Evolutionary conservation across 2,329 filamentous ascomycete genomes (phyloP).

Genomic region (Whalleya microplaca): DNA sequence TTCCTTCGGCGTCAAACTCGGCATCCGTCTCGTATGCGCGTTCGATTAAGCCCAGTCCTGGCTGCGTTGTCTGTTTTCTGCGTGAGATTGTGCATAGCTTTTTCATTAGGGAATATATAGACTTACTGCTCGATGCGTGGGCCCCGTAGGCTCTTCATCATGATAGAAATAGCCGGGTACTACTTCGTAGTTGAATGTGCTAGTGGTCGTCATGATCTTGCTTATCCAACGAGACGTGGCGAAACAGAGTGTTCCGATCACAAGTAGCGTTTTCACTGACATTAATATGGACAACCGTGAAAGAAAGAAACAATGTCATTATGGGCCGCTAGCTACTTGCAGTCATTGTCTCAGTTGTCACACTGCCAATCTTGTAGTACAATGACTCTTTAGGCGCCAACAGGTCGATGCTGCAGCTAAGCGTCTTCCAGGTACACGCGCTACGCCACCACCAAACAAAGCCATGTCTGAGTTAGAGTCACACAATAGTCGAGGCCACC

Average conservation of each 20-base stretch:
- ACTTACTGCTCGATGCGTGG: no score
- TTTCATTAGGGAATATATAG: no score
- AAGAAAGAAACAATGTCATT: background rate
- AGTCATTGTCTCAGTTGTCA: no score
- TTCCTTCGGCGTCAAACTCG: no score
- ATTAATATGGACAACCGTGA: background rate
- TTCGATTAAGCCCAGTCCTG: no score
- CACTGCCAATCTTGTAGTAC: background rate
- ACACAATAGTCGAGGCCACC: constrained; percentile 17
- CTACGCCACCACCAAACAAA: constrained; percentile 10
- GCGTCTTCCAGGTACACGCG: constrained; percentile 1
- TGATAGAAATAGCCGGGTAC: constrained; percentile 22
- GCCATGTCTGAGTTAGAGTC: constrained; percentile 9
- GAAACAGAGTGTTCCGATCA: constrained; percentile 1
- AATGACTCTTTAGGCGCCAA: background rate
- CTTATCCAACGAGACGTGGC: background rate
- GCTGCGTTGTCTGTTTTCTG: no score
- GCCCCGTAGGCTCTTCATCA: constrained; percentile 20
- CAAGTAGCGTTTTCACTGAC: background rate
- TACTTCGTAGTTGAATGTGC: constrained; percentile 10
- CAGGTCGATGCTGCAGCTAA: background rate
- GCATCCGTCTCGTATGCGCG: no score
- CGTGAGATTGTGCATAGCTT: no score
- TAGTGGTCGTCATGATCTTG: constrained; percentile 3
- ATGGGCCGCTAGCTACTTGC: no score